A percentile compares a stretch with the other conserved stretches of the same genome.
Evolutionary conservation across 2,329 filamentous ascomycete genomes (phyloP).

Genomic region (Spiromastix sp.): DNA sequence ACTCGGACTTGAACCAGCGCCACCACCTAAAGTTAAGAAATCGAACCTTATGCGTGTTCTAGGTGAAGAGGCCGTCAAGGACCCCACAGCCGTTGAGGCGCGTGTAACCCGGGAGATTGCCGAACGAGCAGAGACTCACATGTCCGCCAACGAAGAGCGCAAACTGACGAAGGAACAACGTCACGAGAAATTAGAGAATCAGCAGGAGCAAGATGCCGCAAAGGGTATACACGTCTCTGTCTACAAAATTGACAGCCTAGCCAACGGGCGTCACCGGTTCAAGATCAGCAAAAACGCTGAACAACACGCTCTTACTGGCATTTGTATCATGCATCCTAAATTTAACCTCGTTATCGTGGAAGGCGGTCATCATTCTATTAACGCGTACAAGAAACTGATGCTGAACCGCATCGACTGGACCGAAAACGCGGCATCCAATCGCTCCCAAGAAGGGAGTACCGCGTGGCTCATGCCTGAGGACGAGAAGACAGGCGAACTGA

Average conservation of each 20-base stretch:
- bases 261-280: constrained; percentile 86
- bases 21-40: constrained; percentile 93
- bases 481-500: constrained; percentile 60
- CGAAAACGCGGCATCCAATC: constrained; percentile 58
- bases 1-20: constrained; percentile 77
- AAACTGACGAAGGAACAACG: constrained; percentile 82
- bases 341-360: constrained; percentile 88
- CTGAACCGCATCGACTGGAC: constrained; percentile 90
- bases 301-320: constrained; percentile 73
- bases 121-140: constrained; percentile 69
- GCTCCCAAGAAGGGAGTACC: constrained; percentile 52
- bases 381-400: constrained; percentile 86
- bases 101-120: constrained; percentile 88
- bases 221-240: constrained; percentile 80
- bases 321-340: constrained; percentile 84
- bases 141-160: constrained; percentile 68
- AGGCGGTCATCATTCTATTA: constrained; percentile 73
- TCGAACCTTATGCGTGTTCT: constrained; percentile 95
- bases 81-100: constrained; percentile 93
- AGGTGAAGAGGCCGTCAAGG: constrained; percentile 85
- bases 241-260: constrained; percentile 81
- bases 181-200: constrained; percentile 67
- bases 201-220: constrained; percentile 79
- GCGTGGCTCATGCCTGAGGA: constrained; percentile 71
- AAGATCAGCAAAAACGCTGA: constrained; percentile 90